Conservation (phyloP, 2,329 filamentous ascomycete genomes). For the Arthrobotrys sphaeroides region DNA sequence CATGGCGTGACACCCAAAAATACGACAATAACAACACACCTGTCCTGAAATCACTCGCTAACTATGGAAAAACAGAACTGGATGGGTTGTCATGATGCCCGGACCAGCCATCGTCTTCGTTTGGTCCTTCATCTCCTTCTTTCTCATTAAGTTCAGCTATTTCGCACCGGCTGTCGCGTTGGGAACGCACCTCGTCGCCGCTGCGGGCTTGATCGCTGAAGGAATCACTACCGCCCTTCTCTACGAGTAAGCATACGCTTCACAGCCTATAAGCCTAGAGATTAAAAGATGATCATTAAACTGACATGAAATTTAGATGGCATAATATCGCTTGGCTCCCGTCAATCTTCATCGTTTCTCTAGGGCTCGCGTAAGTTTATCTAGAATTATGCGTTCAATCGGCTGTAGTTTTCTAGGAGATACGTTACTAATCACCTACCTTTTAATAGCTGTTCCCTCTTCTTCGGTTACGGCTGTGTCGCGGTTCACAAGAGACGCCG, state of each 20-base stretch:
- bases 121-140: conserved; percentile 8
- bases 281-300: background rate
- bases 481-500: conserved; percentile 8
- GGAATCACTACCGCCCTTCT: conserved; percentile 9
- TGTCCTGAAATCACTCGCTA: background rate
- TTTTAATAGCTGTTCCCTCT: conserved; percentile 13
- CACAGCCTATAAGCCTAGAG: background rate
- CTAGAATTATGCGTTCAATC: too few relatives aligned
- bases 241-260: conserved; percentile 21
- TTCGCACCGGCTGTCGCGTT: conserved; percentile 11
- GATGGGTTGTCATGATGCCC: conserved; percentile 42
- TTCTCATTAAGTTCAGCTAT: conserved; percentile 13
- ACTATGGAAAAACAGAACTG: background rate
- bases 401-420: background rate
- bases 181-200: conserved; percentile 2
- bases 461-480: conserved; percentile 1
- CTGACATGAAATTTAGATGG: conserved; percentile 15
- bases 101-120: conserved; percentile 17
- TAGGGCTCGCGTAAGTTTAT: conserved; percentile 26
- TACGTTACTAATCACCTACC: background rate
- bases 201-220: conserved; percentile 16
- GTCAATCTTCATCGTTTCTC: conserved; percentile 30
- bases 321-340: conserved; percentile 41
- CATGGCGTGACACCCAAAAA: background rate
- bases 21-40: background rate